These are phyloP conservation scores for Davidsoniella neocaledoniae DNA, from an alignment of 2,329 filamentous ascomycete genomes.

Conservation along the genomic window DNA sequence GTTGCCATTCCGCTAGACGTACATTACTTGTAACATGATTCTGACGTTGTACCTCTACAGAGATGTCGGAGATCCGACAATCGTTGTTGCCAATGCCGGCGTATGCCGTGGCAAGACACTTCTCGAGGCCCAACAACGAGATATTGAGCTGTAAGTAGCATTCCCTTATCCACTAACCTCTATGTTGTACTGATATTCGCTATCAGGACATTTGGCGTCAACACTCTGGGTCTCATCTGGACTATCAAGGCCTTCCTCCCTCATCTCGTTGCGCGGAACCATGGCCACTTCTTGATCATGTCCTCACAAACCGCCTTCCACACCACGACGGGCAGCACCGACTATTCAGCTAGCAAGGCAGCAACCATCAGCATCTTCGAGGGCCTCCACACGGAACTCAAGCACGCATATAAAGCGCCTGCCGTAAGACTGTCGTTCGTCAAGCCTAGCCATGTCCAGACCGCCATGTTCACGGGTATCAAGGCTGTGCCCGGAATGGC, in stretches of 20 bases:
- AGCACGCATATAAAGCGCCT: constrained; percentile 34
- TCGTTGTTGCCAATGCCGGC: constrained; percentile 38
- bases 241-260: constrained; percentile 40
- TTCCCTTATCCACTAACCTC: neutral
- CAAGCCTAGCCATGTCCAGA: constrained; percentile 27
- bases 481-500: constrained; percentile 11
- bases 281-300: constrained; percentile 44
- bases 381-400: constrained; percentile 32
- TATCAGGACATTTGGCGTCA: constrained; percentile 37
- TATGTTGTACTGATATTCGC: neutral
- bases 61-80: constrained; percentile 25
- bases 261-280: constrained; percentile 32
- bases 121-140: constrained; percentile 28
- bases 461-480: constrained; percentile 22
- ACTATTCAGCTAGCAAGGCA: constrained; percentile 42
- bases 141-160: constrained; percentile 20
- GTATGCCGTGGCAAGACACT: constrained; percentile 34
- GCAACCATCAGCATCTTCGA: constrained; percentile 44
- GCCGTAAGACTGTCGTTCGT: constrained; percentile 25
- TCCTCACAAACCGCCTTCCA: constrained; percentile 36
- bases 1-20: neutral
- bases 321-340: constrained; percentile 36
- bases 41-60: neutral
- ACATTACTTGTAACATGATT: neutral
- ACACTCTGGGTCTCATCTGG: constrained; percentile 39